Evolutionary conservation across 306 rosid species (phyloP).

Genomic region (Styphnolobium japonicum): DNA sequence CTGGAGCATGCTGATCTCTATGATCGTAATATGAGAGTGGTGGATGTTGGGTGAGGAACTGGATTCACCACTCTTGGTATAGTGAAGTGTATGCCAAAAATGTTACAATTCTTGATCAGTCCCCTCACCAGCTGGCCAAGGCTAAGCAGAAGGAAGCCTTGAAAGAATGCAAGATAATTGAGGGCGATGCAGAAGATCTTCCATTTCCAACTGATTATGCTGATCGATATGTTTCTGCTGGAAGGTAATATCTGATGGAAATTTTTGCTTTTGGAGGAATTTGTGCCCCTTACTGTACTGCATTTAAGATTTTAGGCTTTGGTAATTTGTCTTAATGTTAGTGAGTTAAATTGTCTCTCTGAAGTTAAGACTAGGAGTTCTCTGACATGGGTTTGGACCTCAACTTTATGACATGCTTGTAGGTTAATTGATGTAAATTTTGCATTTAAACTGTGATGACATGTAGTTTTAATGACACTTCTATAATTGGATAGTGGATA

Average conservation of each 20-base stretch:
- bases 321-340: not conserved
- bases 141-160: slow-evolving; percentile 73
- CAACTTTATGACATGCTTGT: not conserved
- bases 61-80: slow-evolving; percentile 84
- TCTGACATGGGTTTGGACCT: not conserved
- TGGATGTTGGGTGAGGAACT: slow-evolving; percentile 90
- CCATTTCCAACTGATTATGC: slow-evolving; percentile 82
- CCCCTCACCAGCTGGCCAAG: slow-evolving; percentile 83
- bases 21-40: slow-evolving; percentile 63
- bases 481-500: not conserved
- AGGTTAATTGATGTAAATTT: not conserved
- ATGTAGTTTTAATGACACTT: not conserved
- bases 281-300: not conserved
- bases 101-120: slow-evolving; percentile 82
- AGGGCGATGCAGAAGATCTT: slow-evolving; percentile 87
- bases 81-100: slow-evolving; percentile 83
- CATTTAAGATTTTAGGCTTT: not conserved
- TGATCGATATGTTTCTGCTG: slow-evolving; percentile 85
- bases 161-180: slow-evolving; percentile 79
- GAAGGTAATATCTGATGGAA: slow-evolving; percentile 48
- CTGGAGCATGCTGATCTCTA: slow-evolving; percentile 72
- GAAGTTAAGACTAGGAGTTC: not conserved
- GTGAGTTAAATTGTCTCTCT: not conserved
- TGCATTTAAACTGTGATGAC: not conserved
- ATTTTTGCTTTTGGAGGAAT: not conserved